Percentiles rank a stretch among this genome's conserved stretches.
Conservation (phyloP, 768 basidiomycete genomes). For the Lactifluus echinatus region DNA sequence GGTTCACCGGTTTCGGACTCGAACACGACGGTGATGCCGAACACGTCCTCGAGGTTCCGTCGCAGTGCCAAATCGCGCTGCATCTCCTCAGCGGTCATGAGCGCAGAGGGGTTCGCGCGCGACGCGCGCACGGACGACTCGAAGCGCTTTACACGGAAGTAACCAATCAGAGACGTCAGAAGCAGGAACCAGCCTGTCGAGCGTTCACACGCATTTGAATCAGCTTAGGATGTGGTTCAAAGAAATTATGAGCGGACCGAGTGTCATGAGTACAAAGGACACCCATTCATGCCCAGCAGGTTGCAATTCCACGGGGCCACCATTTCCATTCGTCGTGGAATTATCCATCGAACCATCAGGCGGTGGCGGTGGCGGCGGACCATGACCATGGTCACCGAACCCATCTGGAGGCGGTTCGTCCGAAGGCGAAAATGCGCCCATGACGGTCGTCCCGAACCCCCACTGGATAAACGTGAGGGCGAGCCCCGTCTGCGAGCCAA, state of each 20-base stretch:
- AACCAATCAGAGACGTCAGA: conserved; percentile 73
- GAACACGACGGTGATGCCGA: conserved; percentile 12
- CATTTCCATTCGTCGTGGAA: conserved; percentile 13
- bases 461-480: conserved; percentile 92
- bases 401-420: not conserved
- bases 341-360: conserved; percentile 5
- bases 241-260: conserved; percentile 40
- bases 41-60: conserved; percentile 16
- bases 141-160: conserved; percentile 81
- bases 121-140: conserved; percentile 56
- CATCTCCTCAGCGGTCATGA: conserved; percentile 4
- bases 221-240: no score
- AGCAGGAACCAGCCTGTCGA: conserved; percentile 81
- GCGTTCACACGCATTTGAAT: no score
- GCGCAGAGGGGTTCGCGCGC: not conserved
- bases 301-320: not conserved
- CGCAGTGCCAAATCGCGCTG: conserved; percentile 9
- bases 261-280: conserved; percentile 84
- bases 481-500: conserved; percentile 90
- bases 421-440: conserved; percentile 22
- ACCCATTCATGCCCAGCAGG: conserved; percentile 77
- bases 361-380: not conserved
- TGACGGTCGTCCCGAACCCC: conserved; percentile 60
- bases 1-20: not conserved
- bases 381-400: not conserved